Evolutionary conservation across 345 rosid species (phyloP), one percentile per base, ranked within the genome.

Genomic region (Ricinus communis): DNA sequence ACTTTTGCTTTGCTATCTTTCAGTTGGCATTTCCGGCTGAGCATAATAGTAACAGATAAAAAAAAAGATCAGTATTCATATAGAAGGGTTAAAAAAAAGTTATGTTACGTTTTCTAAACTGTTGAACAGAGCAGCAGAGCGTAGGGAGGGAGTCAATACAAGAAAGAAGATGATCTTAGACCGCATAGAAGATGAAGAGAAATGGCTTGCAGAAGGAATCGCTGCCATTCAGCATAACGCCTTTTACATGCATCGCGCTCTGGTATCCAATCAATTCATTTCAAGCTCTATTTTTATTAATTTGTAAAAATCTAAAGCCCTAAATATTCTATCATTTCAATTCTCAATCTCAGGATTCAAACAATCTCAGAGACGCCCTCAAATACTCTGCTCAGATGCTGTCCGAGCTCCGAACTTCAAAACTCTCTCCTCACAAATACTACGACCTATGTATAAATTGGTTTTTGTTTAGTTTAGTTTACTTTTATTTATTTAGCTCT

Each of bases 131-230:
- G 38, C 38, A 33, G 38, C 38, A 33, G 4, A 33, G 38, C 38
- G 6, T 6, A 33, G 38, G 6, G 4, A 33, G 38, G 6, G 38
- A 33, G 38, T 2, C 6, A 43, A 43, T n/a, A n/a, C n/a, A n/a
- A 43, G 8, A 38, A 58, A 57, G 21, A 72, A 31, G 16, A 72
- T 72, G 81, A 72, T 72, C 53, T 10, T 72, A 4, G 58, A 31
- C 30, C 65, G 81, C 33, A 25, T 72, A 3, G 81, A 77, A 24
- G 81, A 77, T 49, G 81, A 77, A 56, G 81, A 77, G 22, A 77
- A 77, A 77, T 77, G 81, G 81, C 76, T 77, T 0, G 80, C 80
- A 2, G 80, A 77, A 72, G 80, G 73, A 61, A 77, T 77, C 31
- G 81, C 77, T 62, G 27, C 74, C 57, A 63, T 77, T 28, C 77